Percentiles rank a stretch among this genome's conserved stretches.
These are phyloP conservation scores for Candida endomychidarum DNA, from an alignment of 805 yeast species.

Conservation along the genomic window DNA sequence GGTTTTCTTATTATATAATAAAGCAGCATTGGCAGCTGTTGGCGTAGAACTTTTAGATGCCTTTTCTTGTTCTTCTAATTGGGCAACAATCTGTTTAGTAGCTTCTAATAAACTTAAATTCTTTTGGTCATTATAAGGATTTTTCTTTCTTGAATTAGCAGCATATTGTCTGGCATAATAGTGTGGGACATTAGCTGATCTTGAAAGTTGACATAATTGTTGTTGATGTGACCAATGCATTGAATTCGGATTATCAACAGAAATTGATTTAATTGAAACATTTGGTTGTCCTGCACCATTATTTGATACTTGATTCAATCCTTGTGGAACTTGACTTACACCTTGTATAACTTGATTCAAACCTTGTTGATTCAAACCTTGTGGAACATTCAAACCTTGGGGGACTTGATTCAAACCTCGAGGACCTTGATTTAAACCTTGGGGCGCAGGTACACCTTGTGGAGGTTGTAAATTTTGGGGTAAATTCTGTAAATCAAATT, in stretches of 20 bases:
- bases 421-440: background rate
- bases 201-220: conserved; percentile 68
- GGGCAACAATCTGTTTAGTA: conserved; percentile 36
- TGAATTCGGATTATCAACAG: conserved; percentile 42
- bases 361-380: background rate
- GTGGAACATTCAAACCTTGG: background rate
- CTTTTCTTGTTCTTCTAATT: conserved; percentile 45
- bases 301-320: background rate
- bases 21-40: conserved; percentile 33
- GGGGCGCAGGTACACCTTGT: conserved; percentile 11
- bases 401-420: background rate
- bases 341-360: background rate
- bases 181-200: conserved; percentile 67
- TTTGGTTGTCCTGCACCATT: background rate
- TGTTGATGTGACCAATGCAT: conserved; percentile 77
- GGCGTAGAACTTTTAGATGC: conserved; percentile 27
- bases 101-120: conserved; percentile 42
- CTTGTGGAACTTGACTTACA: background rate
- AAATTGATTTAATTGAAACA: conserved; percentile 11
- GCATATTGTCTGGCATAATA: conserved; percentile 85
- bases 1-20: conserved; percentile 44
- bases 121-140: conserved; percentile 37
- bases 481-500: conserved; percentile 36
- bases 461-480: conserved; percentile 21
- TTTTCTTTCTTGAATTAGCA: conserved; percentile 52